These are phyloP conservation scores for Cyclostephanos invisitatus DNA, from an alignment of 108 stramenopile genomes.

Conservation along the genomic window DNA sequence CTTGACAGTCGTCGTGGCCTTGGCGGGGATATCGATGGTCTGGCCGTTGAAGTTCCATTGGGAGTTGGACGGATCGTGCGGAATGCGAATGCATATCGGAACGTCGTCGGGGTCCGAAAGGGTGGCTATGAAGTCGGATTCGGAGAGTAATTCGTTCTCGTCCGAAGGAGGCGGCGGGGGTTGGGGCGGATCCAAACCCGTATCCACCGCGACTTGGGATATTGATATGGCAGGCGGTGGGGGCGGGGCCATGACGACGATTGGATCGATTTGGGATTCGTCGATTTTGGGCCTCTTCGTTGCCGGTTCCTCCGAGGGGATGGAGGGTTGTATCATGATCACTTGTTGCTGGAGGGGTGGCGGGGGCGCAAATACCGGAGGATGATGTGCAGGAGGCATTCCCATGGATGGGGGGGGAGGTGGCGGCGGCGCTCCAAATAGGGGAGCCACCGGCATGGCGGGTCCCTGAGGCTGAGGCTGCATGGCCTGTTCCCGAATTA, in stretches of 20 bases:
- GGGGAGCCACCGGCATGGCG: background rate
- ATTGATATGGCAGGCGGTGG: conserved; percentile 14
- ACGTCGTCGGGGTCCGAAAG: conserved; percentile 60
- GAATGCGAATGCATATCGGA: conserved; percentile 65
- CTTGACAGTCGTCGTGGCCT: conserved; percentile 72
- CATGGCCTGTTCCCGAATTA: conserved; percentile 60
- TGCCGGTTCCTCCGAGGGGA: conserved; percentile 26
- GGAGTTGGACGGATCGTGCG: conserved; percentile 70
- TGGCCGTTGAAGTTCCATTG: conserved; percentile 87
- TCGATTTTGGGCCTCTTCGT: conserved; percentile 57
- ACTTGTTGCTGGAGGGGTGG: conserved; percentile 24
- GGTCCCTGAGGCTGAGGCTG: conserved; percentile 17
- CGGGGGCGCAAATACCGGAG: conserved; percentile 18
- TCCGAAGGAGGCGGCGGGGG: conserved; percentile 24
- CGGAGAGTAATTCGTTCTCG: conserved; percentile 42
- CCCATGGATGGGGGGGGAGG: conserved; percentile 28
- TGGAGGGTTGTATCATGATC: conserved; percentile 8
- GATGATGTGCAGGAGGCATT: background rate
- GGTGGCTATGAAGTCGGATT: conserved; percentile 66
- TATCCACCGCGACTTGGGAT: conserved; percentile 12
- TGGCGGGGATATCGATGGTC: conserved; percentile 63
- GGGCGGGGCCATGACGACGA: conserved; percentile 32
- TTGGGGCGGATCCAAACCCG: conserved; percentile 4
- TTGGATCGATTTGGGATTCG: conserved; percentile 43
- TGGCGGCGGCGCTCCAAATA: conserved; percentile 8